Percentiles rank a stretch among this genome's conserved stretches.
These are phyloP conservation scores for Leptographium wingfieldii DNA, from an alignment of 2,329 filamentous ascomycete genomes.

Conservation along the genomic window DNA sequence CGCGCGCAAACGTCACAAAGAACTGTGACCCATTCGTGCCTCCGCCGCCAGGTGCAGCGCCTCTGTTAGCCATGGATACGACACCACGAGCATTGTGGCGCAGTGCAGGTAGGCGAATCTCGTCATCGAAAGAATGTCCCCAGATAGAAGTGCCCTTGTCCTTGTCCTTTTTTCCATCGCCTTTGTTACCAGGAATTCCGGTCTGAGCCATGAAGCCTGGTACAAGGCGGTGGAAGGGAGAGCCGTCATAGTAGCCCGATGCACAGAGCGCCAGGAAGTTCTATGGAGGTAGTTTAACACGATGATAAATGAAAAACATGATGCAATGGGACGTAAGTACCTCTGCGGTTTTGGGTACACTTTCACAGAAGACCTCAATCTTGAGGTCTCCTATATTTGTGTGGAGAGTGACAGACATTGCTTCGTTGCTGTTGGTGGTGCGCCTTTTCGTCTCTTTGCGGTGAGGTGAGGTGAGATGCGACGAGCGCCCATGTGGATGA, in stretches of 20 bases:
- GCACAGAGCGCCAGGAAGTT: slow-evolving; percentile 84
- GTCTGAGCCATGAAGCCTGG: slow-evolving; percentile 72
- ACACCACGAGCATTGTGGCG: slow-evolving; percentile 57
- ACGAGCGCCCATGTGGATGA: not conserved
- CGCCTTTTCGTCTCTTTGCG: not conserved
- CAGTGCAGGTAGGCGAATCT: slow-evolving; percentile 55
- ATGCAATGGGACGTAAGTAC: slow-evolving; percentile 26
- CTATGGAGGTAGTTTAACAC: slow-evolving; percentile 24
- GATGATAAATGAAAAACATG: not conserved
- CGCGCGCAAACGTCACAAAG: slow-evolving; percentile 66
- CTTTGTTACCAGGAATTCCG: slow-evolving; percentile 39
- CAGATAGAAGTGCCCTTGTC: slow-evolving; percentile 55
- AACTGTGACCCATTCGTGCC: slow-evolving; percentile 68
- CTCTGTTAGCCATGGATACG: slow-evolving; percentile 70
- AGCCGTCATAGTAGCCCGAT: slow-evolving; percentile 61
- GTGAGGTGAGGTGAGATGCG: not conserved
- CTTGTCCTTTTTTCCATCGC: slow-evolving; percentile 34
- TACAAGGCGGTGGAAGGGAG: slow-evolving; percentile 70
- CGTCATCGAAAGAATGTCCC: slow-evolving; percentile 63
- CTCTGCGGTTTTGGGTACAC: slow-evolving; percentile 84
- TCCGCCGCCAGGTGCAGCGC: slow-evolving; percentile 18
- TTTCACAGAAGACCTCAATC: slow-evolving; percentile 91
- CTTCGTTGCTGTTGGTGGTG: not conserved
- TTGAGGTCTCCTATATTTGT: slow-evolving; percentile 86
- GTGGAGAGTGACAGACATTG: slow-evolving; percentile 63